Percentiles rank a stretch among this genome's conserved stretches.
These are phyloP conservation scores for Dalbergia cultrata DNA, from an alignment of 306 rosid genomes.

Conservation along the genomic window DNA sequence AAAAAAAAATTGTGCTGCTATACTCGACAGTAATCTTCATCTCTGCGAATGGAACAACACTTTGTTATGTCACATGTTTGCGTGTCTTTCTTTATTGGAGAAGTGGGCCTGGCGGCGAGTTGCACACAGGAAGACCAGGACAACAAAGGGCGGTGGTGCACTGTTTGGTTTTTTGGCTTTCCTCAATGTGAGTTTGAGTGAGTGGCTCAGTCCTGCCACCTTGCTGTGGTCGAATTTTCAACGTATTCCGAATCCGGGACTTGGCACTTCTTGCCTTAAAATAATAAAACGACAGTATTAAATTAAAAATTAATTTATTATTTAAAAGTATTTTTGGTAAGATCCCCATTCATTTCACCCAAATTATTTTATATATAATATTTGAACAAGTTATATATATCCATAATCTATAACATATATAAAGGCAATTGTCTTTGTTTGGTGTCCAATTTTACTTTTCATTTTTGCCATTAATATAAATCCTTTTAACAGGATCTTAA, in stretches of 20 bases:
- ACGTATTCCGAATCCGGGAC: not conserved
- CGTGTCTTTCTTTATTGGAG: not conserved
- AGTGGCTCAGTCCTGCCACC: not conserved
- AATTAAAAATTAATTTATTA: no score
- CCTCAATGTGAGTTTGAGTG: not conserved
- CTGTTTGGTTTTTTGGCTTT: slow-evolving; percentile 18
- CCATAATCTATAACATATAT: no score
- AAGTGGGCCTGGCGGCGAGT: not conserved
- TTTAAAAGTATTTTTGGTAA: no score
- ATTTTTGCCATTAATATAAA: no score
- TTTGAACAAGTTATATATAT: no score
- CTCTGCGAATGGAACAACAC: not conserved
- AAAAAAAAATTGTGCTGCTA: not conserved
- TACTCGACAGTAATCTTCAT: not conserved
- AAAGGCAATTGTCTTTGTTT: no score
- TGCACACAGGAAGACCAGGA: not conserved
- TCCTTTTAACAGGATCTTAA: no score
- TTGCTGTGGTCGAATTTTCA: slow-evolving; percentile 19
- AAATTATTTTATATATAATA: no score
- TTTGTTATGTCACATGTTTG: not conserved
- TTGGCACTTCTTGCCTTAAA: no score
- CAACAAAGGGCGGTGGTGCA: not conserved
- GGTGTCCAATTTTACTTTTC: no score
- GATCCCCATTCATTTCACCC: no score
- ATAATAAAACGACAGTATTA: no score